Conservation (phyloP, 148 eudicot genomes). For the Salicornia ramosissima region DNA sequence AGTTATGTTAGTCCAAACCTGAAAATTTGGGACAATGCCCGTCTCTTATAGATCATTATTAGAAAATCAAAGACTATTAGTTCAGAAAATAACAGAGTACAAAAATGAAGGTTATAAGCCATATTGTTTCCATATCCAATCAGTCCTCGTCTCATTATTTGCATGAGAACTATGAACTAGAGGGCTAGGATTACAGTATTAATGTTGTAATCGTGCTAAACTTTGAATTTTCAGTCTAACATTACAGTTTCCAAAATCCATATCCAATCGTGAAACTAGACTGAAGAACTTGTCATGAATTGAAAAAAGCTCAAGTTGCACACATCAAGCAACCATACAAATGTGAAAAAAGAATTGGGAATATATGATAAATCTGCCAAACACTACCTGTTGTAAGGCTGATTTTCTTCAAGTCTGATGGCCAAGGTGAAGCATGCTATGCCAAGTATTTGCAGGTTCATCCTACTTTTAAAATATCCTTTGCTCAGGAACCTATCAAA, state of each 20-base stretch:
- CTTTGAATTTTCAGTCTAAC: no score
- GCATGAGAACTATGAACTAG: background rate
- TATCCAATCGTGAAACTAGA: background rate
- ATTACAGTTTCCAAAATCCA: background rate
- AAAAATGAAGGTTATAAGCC: background rate
- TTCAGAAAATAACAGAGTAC: background rate
- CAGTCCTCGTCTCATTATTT: background rate
- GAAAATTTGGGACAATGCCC: background rate
- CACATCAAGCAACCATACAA: background rate
- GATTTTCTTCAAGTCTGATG: slow-evolving; percentile 89
- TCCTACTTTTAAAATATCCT: slow-evolving; percentile 66
- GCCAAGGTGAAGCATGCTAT: slow-evolving; percentile 91
- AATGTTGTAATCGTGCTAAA: no score
- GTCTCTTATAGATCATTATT: background rate
- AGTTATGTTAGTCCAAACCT: slow-evolving; percentile 1
- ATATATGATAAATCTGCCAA: background rate
- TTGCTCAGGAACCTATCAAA: slow-evolving; percentile 78
- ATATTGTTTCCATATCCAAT: background rate
- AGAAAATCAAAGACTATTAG: background rate
- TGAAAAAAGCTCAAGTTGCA: background rate
- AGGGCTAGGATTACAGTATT: background rate
- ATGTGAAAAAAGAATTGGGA: background rate
- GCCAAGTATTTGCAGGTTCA: slow-evolving; percentile 76
- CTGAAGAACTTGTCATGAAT: background rate
- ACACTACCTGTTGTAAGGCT: slow-evolving; percentile 75